phyloP scores from a whole-genome alignment of 352 stramenopile species.

The Phytophthora constricta region DNA sequence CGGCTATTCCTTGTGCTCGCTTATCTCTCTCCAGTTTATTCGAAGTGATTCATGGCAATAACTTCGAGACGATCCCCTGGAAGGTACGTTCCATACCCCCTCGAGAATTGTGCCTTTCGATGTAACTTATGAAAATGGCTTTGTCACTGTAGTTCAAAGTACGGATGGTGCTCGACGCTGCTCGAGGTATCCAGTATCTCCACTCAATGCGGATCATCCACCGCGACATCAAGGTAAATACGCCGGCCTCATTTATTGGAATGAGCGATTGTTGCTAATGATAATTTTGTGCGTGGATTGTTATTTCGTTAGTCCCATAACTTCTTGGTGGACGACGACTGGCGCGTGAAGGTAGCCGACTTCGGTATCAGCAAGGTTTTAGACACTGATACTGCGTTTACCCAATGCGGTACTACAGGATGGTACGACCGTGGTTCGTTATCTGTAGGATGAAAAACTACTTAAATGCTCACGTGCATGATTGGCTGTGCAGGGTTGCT shows the following conservation, averaged over 20 bases:
- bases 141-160: constrained; percentile 78
- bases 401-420: constrained; percentile 87
- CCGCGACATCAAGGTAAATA: constrained; percentile 88
- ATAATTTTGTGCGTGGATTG: background rate
- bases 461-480: background rate
- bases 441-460: background rate
- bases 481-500: constrained; percentile 69
- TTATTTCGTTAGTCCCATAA: constrained; percentile 93
- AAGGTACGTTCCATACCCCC: constrained; percentile 54
- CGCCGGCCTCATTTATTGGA: no score
- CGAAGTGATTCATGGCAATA: constrained; percentile 90
- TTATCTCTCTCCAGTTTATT: constrained; percentile 65
- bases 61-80: constrained; percentile 90
- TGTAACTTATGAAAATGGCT: background rate
- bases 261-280: background rate
- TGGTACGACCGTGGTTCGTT: constrained; percentile 52
- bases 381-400: constrained; percentile 85
- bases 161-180: constrained; percentile 90
- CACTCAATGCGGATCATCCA: constrained; percentile 90
- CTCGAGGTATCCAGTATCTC: constrained; percentile 88
- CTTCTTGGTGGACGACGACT: constrained; percentile 90
- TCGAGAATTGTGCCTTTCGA: background rate
- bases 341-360: constrained; percentile 89
- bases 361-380: constrained; percentile 92
- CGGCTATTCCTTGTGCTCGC: no score